These are phyloP conservation scores for Megacollybia marginata DNA, from an alignment of 768 basidiomycete species.

Conservation along the genomic window DNA sequence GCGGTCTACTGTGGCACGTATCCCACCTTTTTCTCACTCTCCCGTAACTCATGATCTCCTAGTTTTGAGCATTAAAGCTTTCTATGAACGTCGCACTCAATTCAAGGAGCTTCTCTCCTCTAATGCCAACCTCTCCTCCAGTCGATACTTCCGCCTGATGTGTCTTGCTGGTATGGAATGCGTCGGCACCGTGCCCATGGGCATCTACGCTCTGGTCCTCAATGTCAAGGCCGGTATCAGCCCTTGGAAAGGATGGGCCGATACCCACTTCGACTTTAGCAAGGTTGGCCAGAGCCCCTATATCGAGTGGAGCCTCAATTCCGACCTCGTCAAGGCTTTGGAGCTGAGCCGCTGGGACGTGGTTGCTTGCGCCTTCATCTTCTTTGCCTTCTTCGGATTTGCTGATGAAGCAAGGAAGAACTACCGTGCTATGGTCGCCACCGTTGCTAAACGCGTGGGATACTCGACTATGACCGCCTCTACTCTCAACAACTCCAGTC, in stretches of 20 bases:
- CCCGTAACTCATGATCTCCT: not conserved
- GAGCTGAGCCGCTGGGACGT: slow-evolving; percentile 44
- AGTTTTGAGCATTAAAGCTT: slow-evolving; percentile 31
- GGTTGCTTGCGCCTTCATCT: slow-evolving; percentile 41
- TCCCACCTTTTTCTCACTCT: not conserved
- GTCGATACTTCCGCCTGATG: slow-evolving; percentile 54
- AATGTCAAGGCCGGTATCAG: slow-evolving; percentile 23
- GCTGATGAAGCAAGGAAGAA: slow-evolving; percentile 51
- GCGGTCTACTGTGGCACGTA: slow-evolving; percentile 26
- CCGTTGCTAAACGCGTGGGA: slow-evolving; percentile 32
- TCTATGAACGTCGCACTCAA: slow-evolving; percentile 32
- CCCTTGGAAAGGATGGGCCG: slow-evolving; percentile 43
- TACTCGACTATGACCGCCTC: slow-evolving; percentile 14
- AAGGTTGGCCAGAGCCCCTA: slow-evolving; percentile 34
- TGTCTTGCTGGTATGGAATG: slow-evolving; percentile 40
- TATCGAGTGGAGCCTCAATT: slow-evolving; percentile 33
- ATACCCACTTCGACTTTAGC: slow-evolving; percentile 42
- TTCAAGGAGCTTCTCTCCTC: slow-evolving; percentile 33
- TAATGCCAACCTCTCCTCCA: slow-evolving; percentile 33
- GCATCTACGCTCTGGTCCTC: slow-evolving; percentile 28
- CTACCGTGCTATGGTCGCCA: slow-evolving; percentile 33
- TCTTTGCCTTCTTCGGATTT: slow-evolving; percentile 66
- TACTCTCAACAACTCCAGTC: slow-evolving; percentile 10
- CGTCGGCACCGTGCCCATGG: slow-evolving; percentile 38
- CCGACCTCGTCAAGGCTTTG: slow-evolving; percentile 13